These are phyloP conservation scores for Serendipita sp. DNA, from an alignment of 1,284 basidiomycete species.

Conservation along the genomic window DNA sequence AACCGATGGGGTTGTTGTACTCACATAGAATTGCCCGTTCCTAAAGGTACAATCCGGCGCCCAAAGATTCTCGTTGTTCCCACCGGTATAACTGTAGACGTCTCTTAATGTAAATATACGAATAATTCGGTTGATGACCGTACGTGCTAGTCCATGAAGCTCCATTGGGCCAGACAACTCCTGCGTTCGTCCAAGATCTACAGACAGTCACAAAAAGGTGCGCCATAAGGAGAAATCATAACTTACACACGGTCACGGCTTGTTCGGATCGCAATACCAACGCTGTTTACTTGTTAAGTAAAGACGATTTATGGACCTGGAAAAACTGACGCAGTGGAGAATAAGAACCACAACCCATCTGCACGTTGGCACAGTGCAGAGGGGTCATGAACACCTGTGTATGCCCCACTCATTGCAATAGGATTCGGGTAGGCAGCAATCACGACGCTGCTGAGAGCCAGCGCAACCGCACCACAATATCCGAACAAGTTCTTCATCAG, in stretches of 20 bases:
- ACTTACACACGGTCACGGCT: background rate
- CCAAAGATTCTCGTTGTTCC: slow-evolving; percentile 30
- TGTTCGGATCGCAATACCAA: background rate
- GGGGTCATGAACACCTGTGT: background rate
- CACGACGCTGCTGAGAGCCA: background rate
- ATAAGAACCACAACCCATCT: background rate
- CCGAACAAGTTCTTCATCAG: too few species aligned
- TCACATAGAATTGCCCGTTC: slow-evolving; percentile 32
- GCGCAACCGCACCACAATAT: too few species aligned
- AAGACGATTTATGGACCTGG: background rate
- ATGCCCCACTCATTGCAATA: background rate
- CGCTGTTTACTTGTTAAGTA: background rate
- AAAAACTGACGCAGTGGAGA: background rate
- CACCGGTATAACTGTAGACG: slow-evolving; percentile 30
- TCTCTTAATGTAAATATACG: too few species aligned
- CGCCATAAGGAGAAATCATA: background rate
- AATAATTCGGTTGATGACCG: background rate
- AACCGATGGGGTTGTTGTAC: slow-evolving; percentile 10
- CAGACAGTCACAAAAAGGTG: background rate
- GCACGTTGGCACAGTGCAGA: background rate
- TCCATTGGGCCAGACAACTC: slow-evolving; percentile 37
- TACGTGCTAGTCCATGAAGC: slow-evolving; percentile 35
- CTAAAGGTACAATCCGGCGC: slow-evolving; percentile 38
- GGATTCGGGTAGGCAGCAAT: background rate
- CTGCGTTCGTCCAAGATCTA: slow-evolving; percentile 30